Percentiles rank a stretch among this genome's conserved stretches.
phyloP scores from a whole-genome alignment of 2,329 filamentous ascomycete species.

The Lecanicillium sp. region DNA sequence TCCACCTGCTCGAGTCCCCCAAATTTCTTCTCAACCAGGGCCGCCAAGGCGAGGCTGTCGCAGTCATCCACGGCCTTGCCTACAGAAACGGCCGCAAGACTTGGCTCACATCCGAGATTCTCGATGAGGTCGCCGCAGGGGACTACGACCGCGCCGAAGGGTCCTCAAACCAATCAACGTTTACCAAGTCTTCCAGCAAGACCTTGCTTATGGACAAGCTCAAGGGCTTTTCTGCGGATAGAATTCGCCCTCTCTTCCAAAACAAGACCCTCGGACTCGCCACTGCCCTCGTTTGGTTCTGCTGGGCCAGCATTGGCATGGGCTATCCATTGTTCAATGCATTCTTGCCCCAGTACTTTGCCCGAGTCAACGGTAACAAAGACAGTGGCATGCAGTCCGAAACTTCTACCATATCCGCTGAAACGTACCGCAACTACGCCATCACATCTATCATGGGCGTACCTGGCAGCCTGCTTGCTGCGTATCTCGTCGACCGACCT shows the following conservation, averaged over 20 bases:
- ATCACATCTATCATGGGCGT: slow-evolving; percentile 74
- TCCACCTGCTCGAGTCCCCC: slow-evolving; percentile 78
- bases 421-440: slow-evolving; percentile 72
- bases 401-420: slow-evolving; percentile 34
- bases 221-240: slow-evolving; percentile 59
- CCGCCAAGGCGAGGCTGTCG: slow-evolving; percentile 71
- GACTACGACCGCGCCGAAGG: slow-evolving; percentile 26
- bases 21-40: slow-evolving; percentile 76
- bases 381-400: slow-evolving; percentile 25
- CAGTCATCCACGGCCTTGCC: slow-evolving; percentile 73
- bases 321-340: slow-evolving; percentile 85
- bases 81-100: slow-evolving; percentile 63
- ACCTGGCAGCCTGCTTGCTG: slow-evolving; percentile 69
- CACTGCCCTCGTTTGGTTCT: slow-evolving; percentile 63
- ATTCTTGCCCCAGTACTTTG: slow-evolving; percentile 82
- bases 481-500: slow-evolving; percentile 61
- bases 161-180: slow-evolving; percentile 12
- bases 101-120: slow-evolving; percentile 68
- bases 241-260: slow-evolving; percentile 60
- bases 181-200: slow-evolving; percentile 20
- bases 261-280: slow-evolving; percentile 45
- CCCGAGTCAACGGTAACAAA: slow-evolving; percentile 42
- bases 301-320: slow-evolving; percentile 79
- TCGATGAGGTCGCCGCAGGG: slow-evolving; percentile 48
- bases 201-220: slow-evolving; percentile 53